These are phyloP conservation scores for Zygosaccharomyces sapae DNA, from an alignment of 1,139 yeast species.

Conservation along the genomic window DNA sequence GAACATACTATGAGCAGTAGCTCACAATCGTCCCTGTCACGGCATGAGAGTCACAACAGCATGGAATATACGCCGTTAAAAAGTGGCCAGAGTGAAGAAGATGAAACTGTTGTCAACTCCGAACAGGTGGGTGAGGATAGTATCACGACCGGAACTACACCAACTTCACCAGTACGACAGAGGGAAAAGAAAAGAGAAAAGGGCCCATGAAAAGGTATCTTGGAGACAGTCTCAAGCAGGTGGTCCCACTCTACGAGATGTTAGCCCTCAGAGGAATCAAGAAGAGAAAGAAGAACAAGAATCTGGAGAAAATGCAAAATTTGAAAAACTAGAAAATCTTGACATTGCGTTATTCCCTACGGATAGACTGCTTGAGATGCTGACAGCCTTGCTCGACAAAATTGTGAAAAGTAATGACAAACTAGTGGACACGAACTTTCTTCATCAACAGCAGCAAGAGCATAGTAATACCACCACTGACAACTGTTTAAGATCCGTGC, in stretches of 20 bases:
- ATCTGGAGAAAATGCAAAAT: slow-evolving; percentile 2
- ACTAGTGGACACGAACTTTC: slow-evolving; percentile 39
- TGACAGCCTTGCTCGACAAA: slow-evolving; percentile 76
- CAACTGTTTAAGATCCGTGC: slow-evolving; percentile 40
- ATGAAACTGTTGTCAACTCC: slow-evolving; percentile 12
- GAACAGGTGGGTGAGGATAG: not conserved
- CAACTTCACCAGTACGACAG: slow-evolving; percentile 13
- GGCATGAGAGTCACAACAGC: slow-evolving; percentile 7
- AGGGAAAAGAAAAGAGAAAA: slow-evolving; percentile 1
- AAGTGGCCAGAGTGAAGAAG: slow-evolving; percentile 9
- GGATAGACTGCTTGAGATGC: slow-evolving; percentile 74
- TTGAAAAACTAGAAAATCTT: slow-evolving; percentile 31
- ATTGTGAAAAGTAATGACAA: slow-evolving; percentile 91
- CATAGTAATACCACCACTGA: slow-evolving; percentile 25
- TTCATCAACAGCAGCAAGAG: slow-evolving; percentile 40
- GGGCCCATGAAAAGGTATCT: slow-evolving; percentile 1
- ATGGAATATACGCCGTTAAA: slow-evolving; percentile 3
- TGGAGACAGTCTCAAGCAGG: slow-evolving; percentile 5
- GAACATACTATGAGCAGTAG: slow-evolving; percentile 29
- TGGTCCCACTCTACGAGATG: slow-evolving; percentile 4
- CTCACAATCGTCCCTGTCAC: slow-evolving; percentile 35
- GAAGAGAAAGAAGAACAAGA: not conserved
- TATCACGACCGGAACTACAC: not conserved
- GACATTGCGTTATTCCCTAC: slow-evolving; percentile 84
- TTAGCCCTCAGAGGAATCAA: slow-evolving; percentile 6